Percentiles rank a stretch among this genome's conserved stretches.
Evolutionary conservation across 305 asterid species (phyloP).

Genomic region (Withania somnifera): DNA sequence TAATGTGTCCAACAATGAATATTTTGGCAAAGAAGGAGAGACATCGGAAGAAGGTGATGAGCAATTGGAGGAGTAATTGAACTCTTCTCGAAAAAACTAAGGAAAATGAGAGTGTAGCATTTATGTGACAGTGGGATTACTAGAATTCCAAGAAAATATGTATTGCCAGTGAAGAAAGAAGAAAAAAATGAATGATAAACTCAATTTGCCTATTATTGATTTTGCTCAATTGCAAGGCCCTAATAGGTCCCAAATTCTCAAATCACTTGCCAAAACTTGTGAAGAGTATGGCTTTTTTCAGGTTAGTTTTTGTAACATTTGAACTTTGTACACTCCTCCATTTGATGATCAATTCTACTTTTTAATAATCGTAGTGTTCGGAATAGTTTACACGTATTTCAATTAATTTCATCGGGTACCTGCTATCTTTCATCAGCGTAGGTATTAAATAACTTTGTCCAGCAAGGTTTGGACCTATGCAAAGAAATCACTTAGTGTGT

Average conservation of each 20-base stretch:
- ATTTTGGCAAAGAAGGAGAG: no score
- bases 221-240: slow-evolving; percentile 22
- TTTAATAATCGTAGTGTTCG: neutral
- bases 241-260: slow-evolving; percentile 10
- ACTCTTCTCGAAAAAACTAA: neutral
- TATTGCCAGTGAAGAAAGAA: slow-evolving; percentile 7
- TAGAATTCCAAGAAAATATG: slow-evolving; percentile 16
- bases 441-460: neutral
- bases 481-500: neutral
- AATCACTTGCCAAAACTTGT: slow-evolving; percentile 19
- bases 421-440: neutral
- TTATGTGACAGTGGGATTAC: slow-evolving; percentile 8
- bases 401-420: neutral
- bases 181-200: neutral
- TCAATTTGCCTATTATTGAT: slow-evolving; percentile 23
- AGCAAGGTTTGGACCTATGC: neutral
- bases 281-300: slow-evolving; percentile 24
- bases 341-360: neutral
- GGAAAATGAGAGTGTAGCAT: slow-evolving; percentile 16
- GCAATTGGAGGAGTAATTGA: no score
- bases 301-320: slow-evolving; percentile 12
- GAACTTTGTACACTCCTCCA: neutral
- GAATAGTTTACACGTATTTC: neutral
- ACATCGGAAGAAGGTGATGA: no score
- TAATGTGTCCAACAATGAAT: slow-evolving; percentile 5